These are phyloP conservation scores for Kockiozyma suomiensis DNA, from an alignment of 805 yeast genomes.

Conservation along the genomic window DNA sequence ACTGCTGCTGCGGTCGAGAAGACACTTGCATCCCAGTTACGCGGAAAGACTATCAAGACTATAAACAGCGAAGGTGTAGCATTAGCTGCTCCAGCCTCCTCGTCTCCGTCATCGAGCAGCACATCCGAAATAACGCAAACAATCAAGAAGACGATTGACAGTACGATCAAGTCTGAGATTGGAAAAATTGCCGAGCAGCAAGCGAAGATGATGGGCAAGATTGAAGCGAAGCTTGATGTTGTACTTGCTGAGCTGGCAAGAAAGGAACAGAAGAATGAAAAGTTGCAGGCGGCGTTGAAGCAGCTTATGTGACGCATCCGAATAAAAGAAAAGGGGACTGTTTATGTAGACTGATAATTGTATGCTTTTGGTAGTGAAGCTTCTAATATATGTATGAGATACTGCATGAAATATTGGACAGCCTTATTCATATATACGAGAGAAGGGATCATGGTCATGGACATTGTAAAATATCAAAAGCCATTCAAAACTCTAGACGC, in stretches of 20 bases:
- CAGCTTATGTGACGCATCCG: not conserved
- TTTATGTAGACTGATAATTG: not conserved
- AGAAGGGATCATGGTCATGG: no score
- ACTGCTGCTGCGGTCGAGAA: constrained; percentile 10
- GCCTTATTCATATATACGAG: no score
- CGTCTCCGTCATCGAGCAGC: not conserved
- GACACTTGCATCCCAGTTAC: constrained; percentile 2
- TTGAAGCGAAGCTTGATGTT: constrained; percentile 14
- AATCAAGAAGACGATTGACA: not conserved
- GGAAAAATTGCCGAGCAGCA: not conserved
- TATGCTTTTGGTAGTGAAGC: no score
- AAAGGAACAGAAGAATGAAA: constrained; percentile 12
- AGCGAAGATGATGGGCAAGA: constrained; percentile 1
- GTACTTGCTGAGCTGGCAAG: constrained; percentile 4
- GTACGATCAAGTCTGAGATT: not conserved
- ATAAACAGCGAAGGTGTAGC: not conserved
- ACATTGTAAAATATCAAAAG: no score
- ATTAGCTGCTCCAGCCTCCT: not conserved
- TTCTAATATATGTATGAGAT: no score
- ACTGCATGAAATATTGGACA: no score
- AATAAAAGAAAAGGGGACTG: not conserved
- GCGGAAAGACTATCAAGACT: not conserved
- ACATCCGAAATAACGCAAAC: not conserved
- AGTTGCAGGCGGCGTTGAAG: constrained; percentile 9
- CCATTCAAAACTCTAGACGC: no score